Conservation (phyloP, 805 yeast genomes). For the Hanseniaspora occidentalis region DNA sequence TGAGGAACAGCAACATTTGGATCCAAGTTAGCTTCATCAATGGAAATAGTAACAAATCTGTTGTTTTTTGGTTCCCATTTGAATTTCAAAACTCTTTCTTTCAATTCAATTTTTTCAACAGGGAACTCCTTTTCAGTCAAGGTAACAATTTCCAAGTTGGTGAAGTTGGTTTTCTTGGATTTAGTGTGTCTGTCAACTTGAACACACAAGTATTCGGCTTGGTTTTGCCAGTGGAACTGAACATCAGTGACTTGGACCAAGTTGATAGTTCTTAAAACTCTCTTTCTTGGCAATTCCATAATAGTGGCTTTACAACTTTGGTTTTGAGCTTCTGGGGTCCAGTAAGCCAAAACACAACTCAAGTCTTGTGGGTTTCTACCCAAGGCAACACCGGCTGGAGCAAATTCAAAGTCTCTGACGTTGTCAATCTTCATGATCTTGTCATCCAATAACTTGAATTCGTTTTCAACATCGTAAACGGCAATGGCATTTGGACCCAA, state of each 20-base stretch:
- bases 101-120: slow-evolving; percentile 85
- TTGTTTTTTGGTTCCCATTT: slow-evolving; percentile 95
- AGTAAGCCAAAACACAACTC: slow-evolving; percentile 68
- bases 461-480: slow-evolving; percentile 64
- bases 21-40: slow-evolving; percentile 32
- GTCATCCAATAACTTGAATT: slow-evolving; percentile 74
- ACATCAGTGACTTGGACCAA: slow-evolving; percentile 90
- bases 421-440: slow-evolving; percentile 76
- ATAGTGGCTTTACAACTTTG: slow-evolving; percentile 92
- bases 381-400: slow-evolving; percentile 74
- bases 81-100: slow-evolving; percentile 76
- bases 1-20: slow-evolving; percentile 52
- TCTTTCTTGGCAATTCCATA: slow-evolving; percentile 75
- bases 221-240: slow-evolving; percentile 87
- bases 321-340: slow-evolving; percentile 92
- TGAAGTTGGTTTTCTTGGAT: slow-evolving; percentile 81
- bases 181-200: slow-evolving; percentile 96
- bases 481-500: slow-evolving; percentile 88
- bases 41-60: slow-evolving; percentile 70
- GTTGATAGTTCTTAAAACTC: slow-evolving; percentile 79
- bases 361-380: slow-evolving; percentile 30
- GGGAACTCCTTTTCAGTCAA: slow-evolving; percentile 83
- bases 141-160: slow-evolving; percentile 86
- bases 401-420: slow-evolving; percentile 84
- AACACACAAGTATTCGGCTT: slow-evolving; percentile 74